Evolutionary conservation across 345 rosid genomes (phyloP).

Genomic region (Cardamine occulta): DNA sequence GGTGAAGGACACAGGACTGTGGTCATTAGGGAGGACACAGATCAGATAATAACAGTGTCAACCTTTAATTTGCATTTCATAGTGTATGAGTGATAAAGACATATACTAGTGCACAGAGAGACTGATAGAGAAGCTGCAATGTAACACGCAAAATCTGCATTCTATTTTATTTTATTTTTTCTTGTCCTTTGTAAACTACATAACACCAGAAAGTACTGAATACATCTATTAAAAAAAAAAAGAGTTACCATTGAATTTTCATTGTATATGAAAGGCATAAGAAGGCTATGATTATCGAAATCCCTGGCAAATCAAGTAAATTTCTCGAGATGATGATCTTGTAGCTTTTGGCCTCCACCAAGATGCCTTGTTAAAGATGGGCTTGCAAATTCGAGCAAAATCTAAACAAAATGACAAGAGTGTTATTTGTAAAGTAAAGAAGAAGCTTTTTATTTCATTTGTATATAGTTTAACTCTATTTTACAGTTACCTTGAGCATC

Average conservation of each 20-base stretch:
- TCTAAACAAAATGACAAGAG: conserved; percentile 49
- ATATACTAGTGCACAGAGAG: conserved; percentile 23
- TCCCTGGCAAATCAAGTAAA: conserved; percentile 83
- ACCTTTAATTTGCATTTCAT: not conserved
- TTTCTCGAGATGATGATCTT: conserved; percentile 91
- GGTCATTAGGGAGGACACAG: conserved; percentile 90
- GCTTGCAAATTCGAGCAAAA: conserved; percentile 70
- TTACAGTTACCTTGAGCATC: conserved; percentile 66
- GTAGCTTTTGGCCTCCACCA: conserved; percentile 97
- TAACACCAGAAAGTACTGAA: not conserved
- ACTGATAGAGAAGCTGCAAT: conserved; percentile 18
- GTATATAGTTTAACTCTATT: not conserved
- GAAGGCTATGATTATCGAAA: conserved; percentile 47
- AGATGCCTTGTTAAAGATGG: conserved; percentile 78
- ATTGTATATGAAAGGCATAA: conserved; percentile 6
- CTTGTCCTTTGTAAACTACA: conserved; percentile 20
- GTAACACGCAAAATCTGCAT: conserved; percentile 36
- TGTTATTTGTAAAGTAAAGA: not conserved
- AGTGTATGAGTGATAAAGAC: conserved; percentile 24
- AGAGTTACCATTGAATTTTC: conserved; percentile 5
- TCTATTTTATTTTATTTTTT: not conserved
- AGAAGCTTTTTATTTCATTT: not conserved
- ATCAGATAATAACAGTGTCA: conserved; percentile 54
- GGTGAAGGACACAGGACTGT: conserved; percentile 87
- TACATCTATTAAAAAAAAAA: not conserved